Base-by-base conservation (phyloP, 2,329 filamentous ascomycete genomes). In the Leptographium lundbergii region DNA sequence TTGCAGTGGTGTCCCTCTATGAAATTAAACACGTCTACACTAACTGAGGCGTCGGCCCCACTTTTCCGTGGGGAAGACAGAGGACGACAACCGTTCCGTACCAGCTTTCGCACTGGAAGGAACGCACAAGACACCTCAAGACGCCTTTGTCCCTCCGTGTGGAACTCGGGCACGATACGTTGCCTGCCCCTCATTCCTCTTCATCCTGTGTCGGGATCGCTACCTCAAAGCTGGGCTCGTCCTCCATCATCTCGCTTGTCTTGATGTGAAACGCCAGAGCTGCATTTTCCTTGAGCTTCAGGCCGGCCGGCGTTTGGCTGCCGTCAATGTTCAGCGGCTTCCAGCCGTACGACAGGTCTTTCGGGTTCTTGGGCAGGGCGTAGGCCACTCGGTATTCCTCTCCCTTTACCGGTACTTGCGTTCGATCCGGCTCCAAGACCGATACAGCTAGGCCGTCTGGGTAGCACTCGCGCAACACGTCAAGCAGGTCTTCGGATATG, bases 401-500 rank as follows among this genome's bases (percentile, higher is more conserved):
- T 4, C 69, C 71, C 39, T 75, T 71, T 55, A 72, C 68, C 1
- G 66, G 76, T 1, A 81, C 63, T 0, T 69, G 56, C 0, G 72
- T 76, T 11, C 66, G 70, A 48, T 71, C 68, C 7, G 67, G 64
- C 13, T 70, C 66, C 0, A 54, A 65, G 22, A 68, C 59, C 19
- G 71, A 69, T 13, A 70, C 70, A 1, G 70, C 73, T 6, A 86
- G 73, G 13, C 82, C 82, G 0, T 70, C 59, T 0, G 81, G 77
- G 61, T 83, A 85, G 32, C 81, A 73, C 52, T 84, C 81, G 32
- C 68, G 74, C 6, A 91, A 72, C 13, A 82, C 73, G 0, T 74
- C 70, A 22, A 88, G 71, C 2, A 91, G 78, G 24, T 82, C 77
- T 22, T 74, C 65, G 59, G 82, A 82, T 60, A 88, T 73, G 1